phyloP scores from a whole-genome alignment of 495 filamentous ascomycete species.

The Hypoxylon fragiforme region DNA sequence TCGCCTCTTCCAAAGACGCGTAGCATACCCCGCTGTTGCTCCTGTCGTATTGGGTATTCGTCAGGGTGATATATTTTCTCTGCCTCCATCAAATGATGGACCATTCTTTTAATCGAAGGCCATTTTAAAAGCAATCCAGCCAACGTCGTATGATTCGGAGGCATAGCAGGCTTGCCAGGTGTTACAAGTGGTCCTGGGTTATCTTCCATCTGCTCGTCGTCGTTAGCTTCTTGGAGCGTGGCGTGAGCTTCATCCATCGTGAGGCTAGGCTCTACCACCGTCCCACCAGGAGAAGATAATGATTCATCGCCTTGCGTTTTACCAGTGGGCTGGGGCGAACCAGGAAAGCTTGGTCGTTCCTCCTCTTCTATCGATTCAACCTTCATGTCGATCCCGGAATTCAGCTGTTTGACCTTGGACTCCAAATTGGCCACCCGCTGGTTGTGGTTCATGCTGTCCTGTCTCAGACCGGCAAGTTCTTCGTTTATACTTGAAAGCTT shows the following conservation, averaged over 20 bases:
- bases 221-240: constrained; percentile 40
- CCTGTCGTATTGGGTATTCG: constrained; percentile 66
- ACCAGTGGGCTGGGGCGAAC: constrained; percentile 18
- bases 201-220: constrained; percentile 49
- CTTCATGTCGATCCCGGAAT: constrained; percentile 34
- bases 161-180: constrained; percentile 65
- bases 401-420: constrained; percentile 23
- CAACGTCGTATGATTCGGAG: constrained; percentile 77
- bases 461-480: constrained; percentile 17
- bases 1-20: constrained; percentile 80
- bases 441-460: constrained; percentile 20
- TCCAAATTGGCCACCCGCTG: constrained; percentile 33
- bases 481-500: constrained; percentile 21
- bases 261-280: constrained; percentile 34
- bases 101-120: constrained; percentile 63
- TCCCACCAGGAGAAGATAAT: constrained; percentile 34
- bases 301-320: constrained; percentile 32
- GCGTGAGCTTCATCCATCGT: constrained; percentile 38
- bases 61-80: constrained; percentile 64
- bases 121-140: constrained; percentile 77
- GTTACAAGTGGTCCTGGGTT: constrained; percentile 50
- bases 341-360: constrained; percentile 23
- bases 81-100: constrained; percentile 48
- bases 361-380: constrained; percentile 39
- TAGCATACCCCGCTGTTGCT: constrained; percentile 75